Percentiles rank a stretch among this genome's conserved stretches.
Conservation (phyloP, 805 yeast genomes). For the Yarrowia sp. region DNA sequence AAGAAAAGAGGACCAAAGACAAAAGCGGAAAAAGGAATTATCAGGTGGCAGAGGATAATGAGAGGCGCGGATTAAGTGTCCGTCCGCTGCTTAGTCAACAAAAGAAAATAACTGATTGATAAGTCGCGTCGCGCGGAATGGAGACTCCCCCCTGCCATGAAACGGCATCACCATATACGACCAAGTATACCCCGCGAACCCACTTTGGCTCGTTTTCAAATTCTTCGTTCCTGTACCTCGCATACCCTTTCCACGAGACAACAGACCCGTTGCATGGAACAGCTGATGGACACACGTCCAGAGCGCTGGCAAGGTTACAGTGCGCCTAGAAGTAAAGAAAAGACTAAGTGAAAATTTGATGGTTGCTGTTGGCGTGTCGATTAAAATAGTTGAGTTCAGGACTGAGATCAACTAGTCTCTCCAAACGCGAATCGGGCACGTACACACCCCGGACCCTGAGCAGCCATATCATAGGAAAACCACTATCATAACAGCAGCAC, state of each 20-base stretch:
- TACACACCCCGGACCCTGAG: too few relatives aligned
- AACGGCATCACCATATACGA: too few relatives aligned
- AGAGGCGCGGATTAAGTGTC: not conserved
- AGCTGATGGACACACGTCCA: not conserved
- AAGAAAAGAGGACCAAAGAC: not conserved
- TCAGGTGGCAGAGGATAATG: not conserved
- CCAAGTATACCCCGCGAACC: not conserved
- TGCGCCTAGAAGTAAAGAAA: not conserved
- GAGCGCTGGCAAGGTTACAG: not conserved
- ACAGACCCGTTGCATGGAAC: not conserved
- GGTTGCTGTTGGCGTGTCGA: too few relatives aligned
- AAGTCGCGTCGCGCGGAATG: not conserved
- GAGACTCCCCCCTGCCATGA: not conserved
- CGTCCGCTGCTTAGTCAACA: not conserved
- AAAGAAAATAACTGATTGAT: not conserved
- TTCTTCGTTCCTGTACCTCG: conserved; percentile 10
- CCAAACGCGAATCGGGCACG: too few relatives aligned
- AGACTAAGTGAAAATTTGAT: not conserved
- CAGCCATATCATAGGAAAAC: too few relatives aligned
- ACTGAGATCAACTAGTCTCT: too few relatives aligned
- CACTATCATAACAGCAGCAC: too few relatives aligned
- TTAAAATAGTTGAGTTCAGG: too few relatives aligned
- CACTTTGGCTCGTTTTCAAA: not conserved
- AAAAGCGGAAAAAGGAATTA: not conserved
- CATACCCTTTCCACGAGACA: not conserved